Evolutionary conservation across 441 rosid species (phyloP), one percentile per base, ranked within the genome.

Genomic region (Populus hybrid): DNA sequence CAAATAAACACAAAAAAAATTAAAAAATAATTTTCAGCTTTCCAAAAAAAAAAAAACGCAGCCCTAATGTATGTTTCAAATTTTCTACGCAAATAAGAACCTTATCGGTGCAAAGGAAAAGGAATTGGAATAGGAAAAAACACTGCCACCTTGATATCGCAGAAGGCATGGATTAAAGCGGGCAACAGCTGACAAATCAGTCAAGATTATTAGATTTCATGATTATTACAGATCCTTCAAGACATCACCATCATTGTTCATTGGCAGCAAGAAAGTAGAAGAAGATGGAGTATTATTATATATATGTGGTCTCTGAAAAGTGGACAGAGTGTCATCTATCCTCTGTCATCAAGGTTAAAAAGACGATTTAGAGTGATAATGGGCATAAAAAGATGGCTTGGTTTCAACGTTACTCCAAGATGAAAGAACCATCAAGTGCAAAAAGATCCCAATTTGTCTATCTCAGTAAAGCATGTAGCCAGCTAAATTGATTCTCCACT

Each of bases 331-430:
- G 57, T 46, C 35, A 40, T 50, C 68, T 69, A 8, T 35, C 65
- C n/a, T 10, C 10, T 26, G 70, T 35, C 42, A 50, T 71, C 32
- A 20, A 70, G 30, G 75, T 63, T 67, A 40, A 28, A 54, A 54
- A 40, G 73, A 70, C 34, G 23, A 54, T 78, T 30, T 64, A 40
- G 24, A 65, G 50, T 50, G 75, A 77, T 69, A 74, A 72, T 73
- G 76, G 78, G 69, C 65, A 30, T 30, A 30, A 30, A 30, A 30
- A 30, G 32, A 11, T 83, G 36, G 84, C 89, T 87, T 91, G 79
- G 86, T 84, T 85, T 88, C 84, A 76, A 89, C 87, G 95, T 83
- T 81, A 83, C 89, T 86, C 84, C 61, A 81, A 38, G 23, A 77
- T 75, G 69, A 83, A 82, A 79, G 67, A 35, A 72, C 35, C 50